These are phyloP conservation scores for Cicer bijugum DNA, from an alignment of 306 rosid species.

Conservation along the genomic window DNA sequence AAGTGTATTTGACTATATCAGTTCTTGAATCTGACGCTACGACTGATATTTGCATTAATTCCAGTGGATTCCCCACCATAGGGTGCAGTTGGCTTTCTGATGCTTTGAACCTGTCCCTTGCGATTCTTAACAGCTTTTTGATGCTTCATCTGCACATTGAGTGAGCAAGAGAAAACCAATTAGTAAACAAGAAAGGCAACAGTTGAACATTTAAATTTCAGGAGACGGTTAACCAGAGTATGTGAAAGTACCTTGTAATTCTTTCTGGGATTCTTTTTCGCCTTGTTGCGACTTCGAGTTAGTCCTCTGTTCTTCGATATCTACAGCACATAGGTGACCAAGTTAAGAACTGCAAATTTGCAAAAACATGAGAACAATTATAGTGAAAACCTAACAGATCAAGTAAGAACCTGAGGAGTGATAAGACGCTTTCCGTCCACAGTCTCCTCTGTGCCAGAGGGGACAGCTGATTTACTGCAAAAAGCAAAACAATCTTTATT, in stretches of 20 bases:
- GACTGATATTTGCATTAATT: conserved; percentile 71
- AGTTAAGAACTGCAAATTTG: not conserved
- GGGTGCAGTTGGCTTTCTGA: conserved; percentile 58
- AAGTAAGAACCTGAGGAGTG: conserved; percentile 57
- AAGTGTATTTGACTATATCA: conserved; percentile 36
- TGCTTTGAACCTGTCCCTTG: conserved; percentile 69
- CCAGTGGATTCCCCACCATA: conserved; percentile 86
- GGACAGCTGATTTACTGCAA: conserved; percentile 53
- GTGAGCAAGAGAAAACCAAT: conserved; percentile 7
- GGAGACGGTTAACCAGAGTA: conserved; percentile 1
- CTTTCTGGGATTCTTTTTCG: conserved; percentile 86
- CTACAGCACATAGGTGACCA: conserved; percentile 47
- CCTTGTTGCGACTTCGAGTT: conserved; percentile 73
- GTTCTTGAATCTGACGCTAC: conserved; percentile 69
- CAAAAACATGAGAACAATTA: not conserved
- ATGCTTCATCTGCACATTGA: conserved; percentile 68
- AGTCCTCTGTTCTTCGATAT: conserved; percentile 86
- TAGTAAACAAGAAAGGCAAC: not conserved
- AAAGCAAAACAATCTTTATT: conserved; percentile 30
- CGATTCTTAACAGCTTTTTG: conserved; percentile 65
- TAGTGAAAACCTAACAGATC: conserved; percentile 9
- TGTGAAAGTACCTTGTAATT: conserved; percentile 75
- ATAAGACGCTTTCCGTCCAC: conserved; percentile 77
- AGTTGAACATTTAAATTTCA: conserved; percentile 2
- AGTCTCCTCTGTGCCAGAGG: conserved; percentile 64